Conservation (phyloP, 1,139 yeast species). For the Taphrina confusa region DNA sequence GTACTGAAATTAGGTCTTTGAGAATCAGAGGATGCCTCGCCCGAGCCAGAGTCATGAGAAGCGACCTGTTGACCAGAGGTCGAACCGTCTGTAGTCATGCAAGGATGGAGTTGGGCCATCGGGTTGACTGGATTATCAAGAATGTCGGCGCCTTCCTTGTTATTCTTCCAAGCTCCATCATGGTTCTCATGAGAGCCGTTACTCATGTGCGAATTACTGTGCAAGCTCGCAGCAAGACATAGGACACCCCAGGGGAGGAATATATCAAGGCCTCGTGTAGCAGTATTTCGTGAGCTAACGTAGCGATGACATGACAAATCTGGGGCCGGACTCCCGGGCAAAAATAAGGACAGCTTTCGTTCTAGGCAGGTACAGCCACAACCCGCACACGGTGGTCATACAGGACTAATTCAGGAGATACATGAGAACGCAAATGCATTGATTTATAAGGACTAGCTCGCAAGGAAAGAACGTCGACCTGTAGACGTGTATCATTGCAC, state of each 20-base stretch:
- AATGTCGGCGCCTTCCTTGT: constrained; percentile 14
- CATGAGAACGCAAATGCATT: constrained; percentile 24
- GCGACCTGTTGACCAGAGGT: background rate
- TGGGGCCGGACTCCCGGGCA: constrained; percentile 1
- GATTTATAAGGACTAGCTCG: constrained; percentile 10
- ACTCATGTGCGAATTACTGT: too few species aligned
- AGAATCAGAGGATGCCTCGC: background rate
- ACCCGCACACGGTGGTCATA: too few species aligned
- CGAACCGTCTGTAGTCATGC: constrained; percentile 1
- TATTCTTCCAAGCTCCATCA: background rate
- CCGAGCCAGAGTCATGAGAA: background rate
- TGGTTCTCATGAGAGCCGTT: background rate
- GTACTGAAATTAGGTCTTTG: background rate
- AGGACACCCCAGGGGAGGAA: too few species aligned
- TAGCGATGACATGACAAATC: constrained; percentile 6
- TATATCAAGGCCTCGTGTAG: too few species aligned
- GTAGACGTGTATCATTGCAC: background rate
- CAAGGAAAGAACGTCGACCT: background rate
- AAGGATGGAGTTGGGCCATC: constrained; percentile 4
- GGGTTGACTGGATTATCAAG: constrained; percentile 2
- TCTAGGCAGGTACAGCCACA: too few species aligned
- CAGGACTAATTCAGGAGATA: too few species aligned
- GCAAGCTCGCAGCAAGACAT: too few species aligned
- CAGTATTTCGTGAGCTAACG: background rate
- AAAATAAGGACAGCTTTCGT: too few species aligned